phyloP scores from a whole-genome alignment of 1,284 basidiomycete genomes.

The Trametes sp. region DNA sequence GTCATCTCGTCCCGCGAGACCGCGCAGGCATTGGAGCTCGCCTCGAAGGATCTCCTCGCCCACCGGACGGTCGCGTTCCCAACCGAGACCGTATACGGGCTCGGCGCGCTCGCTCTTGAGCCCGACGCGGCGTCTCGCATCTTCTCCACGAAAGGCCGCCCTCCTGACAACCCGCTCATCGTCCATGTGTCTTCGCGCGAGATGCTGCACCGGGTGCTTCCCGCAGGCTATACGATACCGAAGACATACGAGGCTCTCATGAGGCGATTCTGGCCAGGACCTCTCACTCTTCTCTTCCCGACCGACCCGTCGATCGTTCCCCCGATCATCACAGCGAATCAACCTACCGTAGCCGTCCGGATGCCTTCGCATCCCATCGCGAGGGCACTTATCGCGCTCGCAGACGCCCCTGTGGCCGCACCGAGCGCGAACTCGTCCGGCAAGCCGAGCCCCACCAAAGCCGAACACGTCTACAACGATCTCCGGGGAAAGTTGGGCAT shows the following conservation, averaged over 20 bases:
- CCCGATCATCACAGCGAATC: slow-evolving; percentile 76
- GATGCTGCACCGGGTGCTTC: slow-evolving; percentile 85
- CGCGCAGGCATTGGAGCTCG: slow-evolving; percentile 35
- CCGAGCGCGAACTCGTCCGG: slow-evolving; percentile 97
- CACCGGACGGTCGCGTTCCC: slow-evolving; percentile 81
- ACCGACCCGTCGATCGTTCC: slow-evolving; percentile 66
- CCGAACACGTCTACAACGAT: slow-evolving; percentile 86
- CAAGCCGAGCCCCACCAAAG: slow-evolving; percentile 93
- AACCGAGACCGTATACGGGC: slow-evolving; percentile 98
- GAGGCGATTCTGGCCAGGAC: slow-evolving; percentile 93
- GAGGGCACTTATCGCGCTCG: slow-evolving; percentile 83
- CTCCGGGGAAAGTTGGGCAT: slow-evolving; percentile 77
- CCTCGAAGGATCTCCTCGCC: slow-evolving; percentile 35
- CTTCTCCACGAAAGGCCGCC: slow-evolving; percentile 92
- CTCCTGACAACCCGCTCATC: slow-evolving; percentile 97
- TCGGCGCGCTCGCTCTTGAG: slow-evolving; percentile 87
- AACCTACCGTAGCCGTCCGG: slow-evolving; percentile 88
- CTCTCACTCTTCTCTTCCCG: slow-evolving; percentile 93
- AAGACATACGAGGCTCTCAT: slow-evolving; percentile 77
- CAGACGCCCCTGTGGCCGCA: slow-evolving; percentile 86
- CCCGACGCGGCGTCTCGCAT: slow-evolving; percentile 75
- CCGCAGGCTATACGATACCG: slow-evolving; percentile 65
- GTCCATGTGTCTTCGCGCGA: slow-evolving; percentile 90
- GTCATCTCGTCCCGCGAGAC: slow-evolving; percentile 35
- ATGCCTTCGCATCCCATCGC: slow-evolving; percentile 97